phyloP scores from a whole-genome alignment of 257 asterid genomes.

The Primulina eburnea region DNA sequence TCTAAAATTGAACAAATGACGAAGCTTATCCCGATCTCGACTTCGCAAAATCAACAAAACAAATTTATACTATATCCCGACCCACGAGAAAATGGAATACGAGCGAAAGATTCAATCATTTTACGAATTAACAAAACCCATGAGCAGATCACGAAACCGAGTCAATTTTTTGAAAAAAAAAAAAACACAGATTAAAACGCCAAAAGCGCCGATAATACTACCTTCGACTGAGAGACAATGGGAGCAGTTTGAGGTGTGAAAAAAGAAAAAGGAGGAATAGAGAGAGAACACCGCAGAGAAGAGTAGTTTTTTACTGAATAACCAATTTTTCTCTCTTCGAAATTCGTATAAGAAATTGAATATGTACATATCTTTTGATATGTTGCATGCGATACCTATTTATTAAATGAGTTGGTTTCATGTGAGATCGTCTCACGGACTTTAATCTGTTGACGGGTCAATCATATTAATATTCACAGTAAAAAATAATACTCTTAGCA shows the following conservation, averaged over 20 bases:
- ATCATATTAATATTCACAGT: too few relatives aligned
- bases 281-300: not conserved
- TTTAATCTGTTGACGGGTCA: too few relatives aligned
- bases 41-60: constrained; percentile 14
- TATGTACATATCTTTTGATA: too few relatives aligned
- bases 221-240: constrained; percentile 29
- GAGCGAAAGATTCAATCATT: constrained; percentile 23
- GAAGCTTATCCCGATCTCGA: constrained; percentile 27
- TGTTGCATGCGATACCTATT: too few relatives aligned
- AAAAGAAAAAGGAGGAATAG: not conserved
- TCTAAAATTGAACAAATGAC: not conserved
- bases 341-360: too few relatives aligned
- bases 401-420: too few relatives aligned
- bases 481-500: too few relatives aligned
- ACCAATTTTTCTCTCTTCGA: not conserved
- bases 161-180: constrained; percentile 4
- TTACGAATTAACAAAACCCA: constrained; percentile 24
- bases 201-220: constrained; percentile 27
- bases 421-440: too few relatives aligned
- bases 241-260: constrained; percentile 25
- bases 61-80: constrained; percentile 14
- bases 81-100: constrained; percentile 1
- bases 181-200: not conserved
- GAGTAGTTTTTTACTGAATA: not conserved
- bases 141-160: constrained; percentile 24